Evolutionary conservation across 2,329 filamentous ascomycete genomes (phyloP).

Genomic region (Colletotrichum chlorophyti): DNA sequence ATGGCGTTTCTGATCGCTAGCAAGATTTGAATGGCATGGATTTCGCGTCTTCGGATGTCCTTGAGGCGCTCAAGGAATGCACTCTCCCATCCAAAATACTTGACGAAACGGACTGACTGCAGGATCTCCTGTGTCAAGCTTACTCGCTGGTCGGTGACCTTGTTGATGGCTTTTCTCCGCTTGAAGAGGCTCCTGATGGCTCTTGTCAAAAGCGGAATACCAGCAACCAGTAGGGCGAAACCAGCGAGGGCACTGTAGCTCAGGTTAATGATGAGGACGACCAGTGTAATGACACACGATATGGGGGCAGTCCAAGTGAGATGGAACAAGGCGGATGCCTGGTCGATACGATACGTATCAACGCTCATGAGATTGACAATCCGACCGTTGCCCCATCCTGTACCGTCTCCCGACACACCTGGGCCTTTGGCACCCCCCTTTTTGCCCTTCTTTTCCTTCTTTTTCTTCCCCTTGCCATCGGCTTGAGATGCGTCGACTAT

Average conservation of each 20-base stretch:
- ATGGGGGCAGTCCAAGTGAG: slow-evolving; percentile 89
- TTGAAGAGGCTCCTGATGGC: slow-evolving; percentile 80
- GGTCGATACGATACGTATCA: slow-evolving; percentile 91
- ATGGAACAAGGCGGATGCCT: slow-evolving; percentile 88
- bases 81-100: slow-evolving; percentile 95
- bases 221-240: slow-evolving; percentile 81
- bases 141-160: slow-evolving; percentile 90
- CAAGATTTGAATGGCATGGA: slow-evolving; percentile 82
- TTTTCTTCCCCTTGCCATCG: slow-evolving; percentile 45
- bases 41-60: slow-evolving; percentile 77
- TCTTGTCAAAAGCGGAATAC: slow-evolving; percentile 77
- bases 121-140: slow-evolving; percentile 92
- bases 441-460: slow-evolving; percentile 47
- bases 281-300: slow-evolving; percentile 77
- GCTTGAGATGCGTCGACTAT: slow-evolving; percentile 55
- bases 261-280: slow-evolving; percentile 84
- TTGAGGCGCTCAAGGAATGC: slow-evolving; percentile 81
- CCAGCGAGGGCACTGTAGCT: slow-evolving; percentile 90
- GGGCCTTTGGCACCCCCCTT: slow-evolving; percentile 46
- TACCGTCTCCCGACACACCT: slow-evolving; percentile 70
- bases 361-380: slow-evolving; percentile 95
- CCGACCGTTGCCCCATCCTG: slow-evolving; percentile 90
- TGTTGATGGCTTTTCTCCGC: slow-evolving; percentile 84
- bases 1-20: slow-evolving; percentile 85
- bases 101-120: slow-evolving; percentile 91